Percentiles rank a stretch among this genome's conserved stretches.
phyloP scores from a whole-genome alignment of 2,329 filamentous ascomycete species.

The Pezicula rhizophila region DNA sequence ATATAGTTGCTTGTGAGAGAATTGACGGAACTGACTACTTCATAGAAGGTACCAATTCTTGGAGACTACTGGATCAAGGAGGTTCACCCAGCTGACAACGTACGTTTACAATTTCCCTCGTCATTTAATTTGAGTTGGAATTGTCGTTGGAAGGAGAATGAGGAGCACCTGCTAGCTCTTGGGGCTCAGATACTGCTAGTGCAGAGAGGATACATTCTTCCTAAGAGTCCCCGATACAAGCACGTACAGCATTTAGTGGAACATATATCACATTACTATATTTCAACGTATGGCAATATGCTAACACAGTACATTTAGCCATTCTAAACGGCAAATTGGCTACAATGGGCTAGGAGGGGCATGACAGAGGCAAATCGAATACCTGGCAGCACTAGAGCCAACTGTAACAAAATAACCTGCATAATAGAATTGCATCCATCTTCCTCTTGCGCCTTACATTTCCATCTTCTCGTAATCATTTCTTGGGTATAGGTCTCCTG shows the following conservation, averaged over 20 bases:
- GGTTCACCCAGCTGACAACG: constrained; percentile 56
- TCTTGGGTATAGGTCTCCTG: too few relatives aligned
- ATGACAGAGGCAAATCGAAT: neutral
- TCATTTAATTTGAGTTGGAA: neutral
- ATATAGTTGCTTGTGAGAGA: neutral
- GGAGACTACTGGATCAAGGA: constrained; percentile 46
- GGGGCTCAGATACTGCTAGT: neutral
- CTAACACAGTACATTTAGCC: neutral
- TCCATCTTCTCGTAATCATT: too few relatives aligned
- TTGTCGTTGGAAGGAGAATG: neutral
- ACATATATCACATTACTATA: too few relatives aligned
- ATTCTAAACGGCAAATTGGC: neutral
- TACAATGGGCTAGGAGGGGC: neutral
- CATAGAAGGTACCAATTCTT: constrained; percentile 50
- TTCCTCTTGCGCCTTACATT: too few relatives aligned
- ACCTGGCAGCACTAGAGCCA: neutral
- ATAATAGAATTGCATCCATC: neutral
- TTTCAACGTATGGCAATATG: too few relatives aligned
- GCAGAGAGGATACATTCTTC: neutral
- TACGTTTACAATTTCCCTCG: constrained; percentile 32
- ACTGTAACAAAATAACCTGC: constrained; percentile 1
- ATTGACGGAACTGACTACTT: constrained; percentile 3
- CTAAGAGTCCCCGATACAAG: too few relatives aligned
- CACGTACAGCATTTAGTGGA: too few relatives aligned
- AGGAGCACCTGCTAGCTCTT: neutral